Conservation (phyloP, 495 filamentous ascomycete species). For the Poronia punctata region DNA sequence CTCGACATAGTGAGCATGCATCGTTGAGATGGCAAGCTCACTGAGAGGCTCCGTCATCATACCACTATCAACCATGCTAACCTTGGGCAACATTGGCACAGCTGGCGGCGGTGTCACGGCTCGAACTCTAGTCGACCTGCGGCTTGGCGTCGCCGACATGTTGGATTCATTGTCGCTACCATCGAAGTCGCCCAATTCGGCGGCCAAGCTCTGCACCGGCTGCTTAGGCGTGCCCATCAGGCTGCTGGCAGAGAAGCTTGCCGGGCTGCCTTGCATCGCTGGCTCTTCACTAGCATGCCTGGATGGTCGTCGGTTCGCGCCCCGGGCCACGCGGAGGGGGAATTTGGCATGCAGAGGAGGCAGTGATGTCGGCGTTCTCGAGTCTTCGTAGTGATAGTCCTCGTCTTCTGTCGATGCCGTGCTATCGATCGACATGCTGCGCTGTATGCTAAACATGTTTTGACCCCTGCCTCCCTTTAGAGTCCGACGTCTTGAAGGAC, state of each 20-base stretch:
- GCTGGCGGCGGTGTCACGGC: conserved; percentile 47
- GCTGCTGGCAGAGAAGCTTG: conserved; percentile 47
- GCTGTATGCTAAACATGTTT: conserved; percentile 11
- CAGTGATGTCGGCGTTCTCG: conserved; percentile 56
- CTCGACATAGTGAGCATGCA: conserved; percentile 27
- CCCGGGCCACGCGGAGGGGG: conserved; percentile 61
- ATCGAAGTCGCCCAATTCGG: conserved; percentile 75
- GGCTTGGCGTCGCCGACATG: conserved; percentile 34
- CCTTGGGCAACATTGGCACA: conserved; percentile 44
- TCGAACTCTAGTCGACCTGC: conserved; percentile 38
- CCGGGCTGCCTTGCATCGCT: conserved; percentile 40
- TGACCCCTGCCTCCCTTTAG: conserved; percentile 30
- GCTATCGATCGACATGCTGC: conserved; percentile 69
- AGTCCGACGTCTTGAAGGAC: conserved; percentile 40
- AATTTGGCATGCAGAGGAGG: conserved; percentile 54
- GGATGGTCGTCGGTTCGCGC: conserved; percentile 52
- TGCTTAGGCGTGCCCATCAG: conserved; percentile 44
- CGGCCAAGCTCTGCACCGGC: conserved; percentile 75
- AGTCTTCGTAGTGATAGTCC: conserved; percentile 39
- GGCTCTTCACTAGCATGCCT: conserved; percentile 60
- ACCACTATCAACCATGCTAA: conserved; percentile 68
- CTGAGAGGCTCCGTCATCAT: conserved; percentile 95
- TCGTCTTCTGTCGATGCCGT: conserved; percentile 88
- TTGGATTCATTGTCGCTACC: conserved; percentile 56
- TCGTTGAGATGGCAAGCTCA: conserved; percentile 24